These are phyloP conservation scores for Synura sp. DNA, from an alignment of 352 stramenopile species.

Conservation along the genomic window DNA sequence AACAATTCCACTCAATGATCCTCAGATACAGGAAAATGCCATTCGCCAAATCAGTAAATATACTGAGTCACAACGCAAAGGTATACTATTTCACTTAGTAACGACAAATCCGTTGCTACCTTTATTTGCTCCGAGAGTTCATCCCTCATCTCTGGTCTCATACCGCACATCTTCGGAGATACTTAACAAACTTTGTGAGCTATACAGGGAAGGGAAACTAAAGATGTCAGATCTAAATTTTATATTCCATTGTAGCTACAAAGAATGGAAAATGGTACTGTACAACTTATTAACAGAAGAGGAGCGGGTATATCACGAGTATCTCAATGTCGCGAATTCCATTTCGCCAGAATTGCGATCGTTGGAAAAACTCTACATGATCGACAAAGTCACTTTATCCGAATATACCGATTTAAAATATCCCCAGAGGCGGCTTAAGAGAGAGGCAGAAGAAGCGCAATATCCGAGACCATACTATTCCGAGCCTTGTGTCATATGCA, in stretches of 20 bases:
- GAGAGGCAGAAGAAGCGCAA: neutral
- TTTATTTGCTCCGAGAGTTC: neutral
- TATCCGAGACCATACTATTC: neutral
- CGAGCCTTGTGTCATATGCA: neutral
- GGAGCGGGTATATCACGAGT: neutral
- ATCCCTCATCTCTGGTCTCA: constrained; percentile 4
- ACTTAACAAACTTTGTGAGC: constrained; percentile 15
- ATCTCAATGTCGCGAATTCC: too few species aligned
- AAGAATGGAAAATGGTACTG: neutral
- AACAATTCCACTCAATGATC: neutral
- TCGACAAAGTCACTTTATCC: neutral
- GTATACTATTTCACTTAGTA: constrained; percentile 8
- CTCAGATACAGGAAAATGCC: constrained; percentile 9
- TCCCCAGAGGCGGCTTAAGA: neutral
- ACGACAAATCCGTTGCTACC: neutral
- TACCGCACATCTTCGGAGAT: neutral
- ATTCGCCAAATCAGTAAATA: neutral
- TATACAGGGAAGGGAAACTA: neutral
- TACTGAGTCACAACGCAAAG: neutral
- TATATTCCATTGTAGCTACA: neutral
- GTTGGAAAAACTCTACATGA: neutral
- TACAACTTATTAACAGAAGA: constrained; percentile 1
- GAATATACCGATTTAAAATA: constrained; percentile 26
- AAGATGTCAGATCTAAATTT: neutral
- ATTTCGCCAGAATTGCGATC: neutral